Base-by-base conservation (phyloP, 495 filamentous ascomycete species). In the Thozetella sp. region DNA sequence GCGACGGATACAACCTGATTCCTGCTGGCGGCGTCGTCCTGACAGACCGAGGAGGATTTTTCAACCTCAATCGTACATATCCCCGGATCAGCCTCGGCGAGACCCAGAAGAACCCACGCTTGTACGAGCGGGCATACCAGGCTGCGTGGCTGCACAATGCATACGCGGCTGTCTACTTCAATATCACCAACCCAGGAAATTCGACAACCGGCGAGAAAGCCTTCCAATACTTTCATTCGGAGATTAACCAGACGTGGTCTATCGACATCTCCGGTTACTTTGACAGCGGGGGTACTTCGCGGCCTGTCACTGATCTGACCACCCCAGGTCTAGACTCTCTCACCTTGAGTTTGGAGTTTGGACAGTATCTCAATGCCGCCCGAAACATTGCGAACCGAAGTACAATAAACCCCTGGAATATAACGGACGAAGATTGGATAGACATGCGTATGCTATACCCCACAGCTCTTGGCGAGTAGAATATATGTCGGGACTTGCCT, bases 1-100 rank as follows among this genome's bases (percentile, higher is more conserved):
- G 11, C 43, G 9, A 13, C 6, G 20, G 20, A 10, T 10, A n/a
- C 6, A 10, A 10, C 43, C 20, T 48, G 10, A 20, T 48, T 20
- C 10, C 9, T n/a, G n/a, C 9, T n/a, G n/a, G n/a, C 10, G 57
- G 76, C 51, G 45, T 73, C 11, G 43, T 66, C 0, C 57, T 81
- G 12, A 70, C 64, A 0, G 79, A 82, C 60, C 63, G 66, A 0
- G 78, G 78, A 2, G 80, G 80, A 1, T 80, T 83, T 51, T 55
- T 57, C 4, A 60, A 71, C 19, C 52, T 79, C 11, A 69, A 71
- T 52, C 58, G 48, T 9, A 65, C 59, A 19, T 65, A 67, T 46
- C 71, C 73, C 6, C 11, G 15, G 3, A 58, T 57, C 22, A 55
- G 71, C 34, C 22, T 40, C 11, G 52, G 56, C 12, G 53, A 70